Evolutionary conservation across 768 basidiomycete species (phyloP).

Genomic region (Podaxis sp.): DNA sequence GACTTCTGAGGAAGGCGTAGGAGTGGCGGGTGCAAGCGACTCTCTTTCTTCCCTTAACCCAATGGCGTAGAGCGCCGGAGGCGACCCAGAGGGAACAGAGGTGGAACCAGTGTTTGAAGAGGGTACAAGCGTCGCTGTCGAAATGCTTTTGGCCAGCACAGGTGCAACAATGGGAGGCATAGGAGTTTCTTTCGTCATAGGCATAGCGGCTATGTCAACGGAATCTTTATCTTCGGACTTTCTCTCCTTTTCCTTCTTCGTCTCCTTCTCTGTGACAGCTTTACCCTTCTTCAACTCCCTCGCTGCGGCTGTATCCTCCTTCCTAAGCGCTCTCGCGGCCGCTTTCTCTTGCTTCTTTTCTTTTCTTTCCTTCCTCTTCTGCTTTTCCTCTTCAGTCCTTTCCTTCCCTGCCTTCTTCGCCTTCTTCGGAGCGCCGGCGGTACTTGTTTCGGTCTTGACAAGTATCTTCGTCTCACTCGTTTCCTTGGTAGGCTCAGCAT

Average conservation of each 20-base stretch:
- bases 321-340: background rate
- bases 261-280: background rate
- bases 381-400: background rate
- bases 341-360: conserved; percentile 4
- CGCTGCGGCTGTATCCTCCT: background rate
- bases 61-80: background rate
- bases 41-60: background rate
- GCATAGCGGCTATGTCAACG: background rate
- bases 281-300: conserved; percentile 7
- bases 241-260: conserved; percentile 6
- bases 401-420: conserved; percentile 16
- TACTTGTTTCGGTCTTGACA: background rate
- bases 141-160: conserved; percentile 1
- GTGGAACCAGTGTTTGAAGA: background rate
- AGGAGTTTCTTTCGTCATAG: background rate
- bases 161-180: conserved; percentile 12
- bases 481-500: background rate
- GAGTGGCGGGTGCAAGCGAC: background rate
- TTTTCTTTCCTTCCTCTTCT: background rate
- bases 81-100: background rate
- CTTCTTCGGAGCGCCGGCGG: conserved; percentile 4
- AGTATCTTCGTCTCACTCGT: background rate
- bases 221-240: background rate
- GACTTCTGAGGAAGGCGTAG: background rate
- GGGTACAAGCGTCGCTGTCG: conserved; percentile 14